Percentiles rank a stretch among this genome's conserved stretches.
These are phyloP conservation scores for Amanita brunnescens DNA, from an alignment of 768 basidiomycete species.

Conservation along the genomic window DNA sequence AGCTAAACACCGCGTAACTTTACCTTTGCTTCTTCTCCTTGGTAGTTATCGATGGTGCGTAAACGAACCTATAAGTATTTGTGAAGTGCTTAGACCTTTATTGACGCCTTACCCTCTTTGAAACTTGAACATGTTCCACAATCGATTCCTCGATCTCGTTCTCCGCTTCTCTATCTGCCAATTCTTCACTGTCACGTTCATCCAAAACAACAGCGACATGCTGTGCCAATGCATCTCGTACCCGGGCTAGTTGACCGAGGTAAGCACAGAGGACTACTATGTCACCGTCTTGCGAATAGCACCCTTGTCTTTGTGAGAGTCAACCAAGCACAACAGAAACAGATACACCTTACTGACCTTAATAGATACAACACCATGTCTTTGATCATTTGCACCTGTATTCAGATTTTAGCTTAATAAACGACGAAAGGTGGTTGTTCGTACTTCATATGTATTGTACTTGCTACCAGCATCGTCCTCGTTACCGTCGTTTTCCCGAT, in stretches of 20 bases:
- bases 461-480: too few relatives aligned
- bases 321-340: not conserved
- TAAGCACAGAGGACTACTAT: too few relatives aligned
- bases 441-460: too few relatives aligned
- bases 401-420: slow-evolving; percentile 1
- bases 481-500: too few relatives aligned
- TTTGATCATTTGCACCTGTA: too few relatives aligned
- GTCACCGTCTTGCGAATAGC: too few relatives aligned
- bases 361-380: too few relatives aligned
- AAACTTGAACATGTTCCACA: slow-evolving; percentile 38
- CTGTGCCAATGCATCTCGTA: too few relatives aligned
- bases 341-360: not conserved
- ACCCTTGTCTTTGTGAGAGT: too few relatives aligned
- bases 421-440: not conserved
- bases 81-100: not conserved
- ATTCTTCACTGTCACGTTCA: too few relatives aligned
- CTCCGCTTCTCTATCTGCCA: slow-evolving; percentile 43
- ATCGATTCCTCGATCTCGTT: slow-evolving; percentile 14
- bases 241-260: too few relatives aligned
- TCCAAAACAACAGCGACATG: too few relatives aligned
- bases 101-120: slow-evolving; percentile 34
- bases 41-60: slow-evolving; percentile 80
- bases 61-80: slow-evolving; percentile 38
- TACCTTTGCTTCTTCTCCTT: slow-evolving; percentile 64
- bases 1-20: not conserved